These are phyloP conservation scores for Exophiala phaeomuriformis DNA, from an alignment of 2,329 filamentous ascomycete species.

Conservation along the genomic window DNA sequence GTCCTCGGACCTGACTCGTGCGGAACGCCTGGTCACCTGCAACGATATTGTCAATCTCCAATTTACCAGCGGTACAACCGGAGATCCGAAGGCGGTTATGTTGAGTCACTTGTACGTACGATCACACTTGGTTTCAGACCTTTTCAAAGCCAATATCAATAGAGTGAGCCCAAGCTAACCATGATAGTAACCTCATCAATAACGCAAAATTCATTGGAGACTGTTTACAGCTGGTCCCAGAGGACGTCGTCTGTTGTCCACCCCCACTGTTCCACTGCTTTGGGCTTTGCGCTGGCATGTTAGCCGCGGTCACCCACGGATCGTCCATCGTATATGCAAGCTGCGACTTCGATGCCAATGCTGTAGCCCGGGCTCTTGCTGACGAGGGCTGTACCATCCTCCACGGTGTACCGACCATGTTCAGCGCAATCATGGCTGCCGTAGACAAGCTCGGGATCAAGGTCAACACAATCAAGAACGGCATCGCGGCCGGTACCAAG, in stretches of 20 bases:
- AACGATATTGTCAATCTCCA: conserved; percentile 32
- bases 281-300: conserved; percentile 66
- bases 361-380: conserved; percentile 27
- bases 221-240: not conserved
- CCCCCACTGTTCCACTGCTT: conserved; percentile 83
- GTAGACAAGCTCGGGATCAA: not conserved
- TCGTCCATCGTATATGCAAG: conserved; percentile 68
- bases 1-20: not conserved
- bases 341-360: conserved; percentile 62
- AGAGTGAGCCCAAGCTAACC: too few species aligned
- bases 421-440: not conserved
- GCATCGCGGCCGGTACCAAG: conserved; percentile 76
- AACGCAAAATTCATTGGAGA: too few species aligned
- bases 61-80: conserved; percentile 54
- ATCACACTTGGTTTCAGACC: too few species aligned
- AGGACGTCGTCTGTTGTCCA: conserved; percentile 67
- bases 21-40: not conserved
- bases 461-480: conserved; percentile 56
- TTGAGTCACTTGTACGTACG: conserved; percentile 57
- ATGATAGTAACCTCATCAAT: too few species aligned
- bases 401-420: not conserved
- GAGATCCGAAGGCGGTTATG: conserved; percentile 66
- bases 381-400: not conserved
- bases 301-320: conserved; percentile 66
- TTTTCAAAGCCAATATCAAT: too few species aligned